Percentiles rank a stretch among this genome's conserved stretches.
Conservation (phyloP, 2,329 filamentous ascomycete genomes). For the Cercospora sesami region DNA sequence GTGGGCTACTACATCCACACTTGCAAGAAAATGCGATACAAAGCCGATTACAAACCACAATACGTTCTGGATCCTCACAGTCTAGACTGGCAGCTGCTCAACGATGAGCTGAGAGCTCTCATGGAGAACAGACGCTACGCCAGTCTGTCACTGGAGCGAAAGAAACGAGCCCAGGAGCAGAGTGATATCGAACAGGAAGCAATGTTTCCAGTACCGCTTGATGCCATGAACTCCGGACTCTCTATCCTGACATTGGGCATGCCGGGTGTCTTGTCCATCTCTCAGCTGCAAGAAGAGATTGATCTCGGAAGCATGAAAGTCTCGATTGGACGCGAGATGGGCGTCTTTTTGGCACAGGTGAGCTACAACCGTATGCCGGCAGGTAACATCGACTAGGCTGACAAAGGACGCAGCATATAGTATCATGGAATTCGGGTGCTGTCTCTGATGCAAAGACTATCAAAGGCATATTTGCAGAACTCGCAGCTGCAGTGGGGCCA, state of each 20-base stretch:
- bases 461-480: conserved; percentile 65
- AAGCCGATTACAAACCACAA: conserved; percentile 75
- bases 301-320: conserved; percentile 63
- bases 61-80: conserved; percentile 67
- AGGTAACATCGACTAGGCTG: neutral
- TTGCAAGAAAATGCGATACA: conserved; percentile 82
- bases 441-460: conserved; percentile 52
- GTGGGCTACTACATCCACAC: conserved; percentile 71
- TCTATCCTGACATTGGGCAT: conserved; percentile 63
- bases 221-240: conserved; percentile 42
- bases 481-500: conserved; percentile 65
- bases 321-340: conserved; percentile 41
- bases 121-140: conserved; percentile 60
- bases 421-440: conserved; percentile 59
- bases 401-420: conserved; percentile 48
- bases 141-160: conserved; percentile 43
- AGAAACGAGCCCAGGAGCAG: conserved; percentile 16
- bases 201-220: conserved; percentile 22
- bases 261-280: conserved; percentile 63
- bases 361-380: neutral
- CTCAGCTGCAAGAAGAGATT: conserved; percentile 53
- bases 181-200: conserved; percentile 18
- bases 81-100: conserved; percentile 36
- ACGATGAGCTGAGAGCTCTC: conserved; percentile 38
- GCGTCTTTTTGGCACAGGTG: conserved; percentile 11